These are phyloP conservation scores for Xerocomus spinulosus DNA, from an alignment of 768 basidiomycete genomes.

Conservation along the genomic window DNA sequence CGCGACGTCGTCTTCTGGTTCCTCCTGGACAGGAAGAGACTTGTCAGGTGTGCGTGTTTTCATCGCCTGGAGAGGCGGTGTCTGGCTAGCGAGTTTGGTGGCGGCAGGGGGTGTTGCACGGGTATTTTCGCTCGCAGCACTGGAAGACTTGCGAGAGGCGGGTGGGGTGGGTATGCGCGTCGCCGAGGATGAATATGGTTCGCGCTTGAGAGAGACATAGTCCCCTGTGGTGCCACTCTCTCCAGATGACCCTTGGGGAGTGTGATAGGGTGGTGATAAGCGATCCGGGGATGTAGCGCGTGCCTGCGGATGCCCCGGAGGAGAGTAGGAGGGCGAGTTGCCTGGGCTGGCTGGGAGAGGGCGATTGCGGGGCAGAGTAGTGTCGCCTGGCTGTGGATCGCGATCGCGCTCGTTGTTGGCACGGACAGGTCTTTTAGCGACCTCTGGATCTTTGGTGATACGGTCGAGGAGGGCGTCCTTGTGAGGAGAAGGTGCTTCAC, in stretches of 20 bases:
- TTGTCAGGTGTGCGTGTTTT: constrained; percentile 61
- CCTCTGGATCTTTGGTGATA: constrained; percentile 1
- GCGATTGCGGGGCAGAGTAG: constrained; percentile 19
- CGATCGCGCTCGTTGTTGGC: constrained; percentile 33
- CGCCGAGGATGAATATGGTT: constrained; percentile 35
- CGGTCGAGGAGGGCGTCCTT: constrained; percentile 52
- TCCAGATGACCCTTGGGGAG: constrained; percentile 44
- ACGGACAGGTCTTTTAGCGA: constrained; percentile 21
- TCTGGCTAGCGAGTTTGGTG: constrained; percentile 44
- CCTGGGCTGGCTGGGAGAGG: constrained; percentile 34
- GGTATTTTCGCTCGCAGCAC: constrained; percentile 16
- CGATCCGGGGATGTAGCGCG: constrained; percentile 53
- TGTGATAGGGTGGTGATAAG: constrained; percentile 45
- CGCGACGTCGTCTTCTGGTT: constrained; percentile 60
- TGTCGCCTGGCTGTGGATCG: constrained; percentile 34
- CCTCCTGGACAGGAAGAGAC: constrained; percentile 74
- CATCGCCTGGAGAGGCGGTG: constrained; percentile 52
- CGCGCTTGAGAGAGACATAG: constrained; percentile 45
- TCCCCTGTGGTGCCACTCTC: constrained; percentile 36
- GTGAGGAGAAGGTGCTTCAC: constrained; percentile 40
- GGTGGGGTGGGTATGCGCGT: constrained; percentile 29
- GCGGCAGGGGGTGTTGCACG: constrained; percentile 34
- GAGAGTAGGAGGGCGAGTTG: constrained; percentile 38
- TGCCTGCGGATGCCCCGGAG: constrained; percentile 37
- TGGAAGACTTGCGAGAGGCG: constrained; percentile 23